Evolutionary conservation across 2,329 filamentous ascomycete genomes (phyloP).

Genomic region (Fusarium nematophilum): DNA sequence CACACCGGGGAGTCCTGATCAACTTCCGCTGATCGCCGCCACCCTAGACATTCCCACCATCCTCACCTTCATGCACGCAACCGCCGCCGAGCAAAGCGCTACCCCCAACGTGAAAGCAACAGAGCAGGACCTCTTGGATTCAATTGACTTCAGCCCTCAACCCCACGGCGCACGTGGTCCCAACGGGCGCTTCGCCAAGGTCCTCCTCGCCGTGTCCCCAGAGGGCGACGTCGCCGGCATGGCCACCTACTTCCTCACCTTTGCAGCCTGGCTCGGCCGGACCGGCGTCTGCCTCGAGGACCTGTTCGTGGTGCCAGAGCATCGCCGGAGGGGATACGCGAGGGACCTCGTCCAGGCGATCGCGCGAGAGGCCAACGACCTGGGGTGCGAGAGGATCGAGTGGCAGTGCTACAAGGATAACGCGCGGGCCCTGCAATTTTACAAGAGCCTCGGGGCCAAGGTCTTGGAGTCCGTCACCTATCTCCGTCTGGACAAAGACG

Average conservation of each 20-base stretch:
- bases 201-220: conserved; percentile 8
- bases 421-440: conserved; percentile 8
- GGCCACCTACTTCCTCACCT: conserved; percentile 18
- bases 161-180: background rate
- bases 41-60: conserved; percentile 8
- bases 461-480: background rate
- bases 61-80: conserved; percentile 6
- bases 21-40: too few species aligned
- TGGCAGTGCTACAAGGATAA: conserved; percentile 12
- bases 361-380: conserved; percentile 7
- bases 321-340: conserved; percentile 14
- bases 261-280: conserved; percentile 7
- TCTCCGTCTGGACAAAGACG: conserved; percentile 15
- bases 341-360: conserved; percentile 2
- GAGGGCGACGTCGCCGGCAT: conserved; percentile 13
- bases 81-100: conserved; percentile 10
- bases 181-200: conserved; percentile 3
- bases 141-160: conserved; percentile 6
- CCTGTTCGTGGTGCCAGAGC: conserved; percentile 6
- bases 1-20: too few species aligned
- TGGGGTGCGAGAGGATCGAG: conserved; percentile 9
- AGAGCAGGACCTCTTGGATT: conserved; percentile 6
- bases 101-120: conserved; percentile 1
- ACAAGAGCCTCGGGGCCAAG: conserved; percentile 17
- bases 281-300: conserved; percentile 10